Evolutionary conservation across 352 stramenopile species (phyloP).

Genomic region (Thraustotheca clavata): DNA sequence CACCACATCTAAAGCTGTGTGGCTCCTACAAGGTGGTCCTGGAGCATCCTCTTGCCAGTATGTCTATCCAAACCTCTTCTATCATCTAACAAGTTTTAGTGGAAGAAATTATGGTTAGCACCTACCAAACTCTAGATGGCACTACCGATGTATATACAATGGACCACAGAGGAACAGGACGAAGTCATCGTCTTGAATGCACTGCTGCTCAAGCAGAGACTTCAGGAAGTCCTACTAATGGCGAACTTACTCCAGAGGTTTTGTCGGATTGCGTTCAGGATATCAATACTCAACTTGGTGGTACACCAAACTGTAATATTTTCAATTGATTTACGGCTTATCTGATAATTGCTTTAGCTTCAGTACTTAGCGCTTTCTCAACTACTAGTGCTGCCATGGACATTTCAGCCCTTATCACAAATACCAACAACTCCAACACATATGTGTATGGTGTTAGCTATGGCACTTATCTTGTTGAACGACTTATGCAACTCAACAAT

Average conservation of each 20-base stretch:
- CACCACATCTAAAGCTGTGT: slow-evolving; percentile 8
- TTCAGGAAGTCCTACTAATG: background rate
- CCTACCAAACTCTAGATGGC: background rate
- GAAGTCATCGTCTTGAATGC: slow-evolving; percentile 29
- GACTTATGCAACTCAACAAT: slow-evolving; percentile 26
- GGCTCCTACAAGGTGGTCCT: slow-evolving; percentile 22
- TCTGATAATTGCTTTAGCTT: background rate
- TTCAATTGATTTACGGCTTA: slow-evolving; percentile 14
- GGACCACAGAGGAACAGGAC: slow-evolving; percentile 33
- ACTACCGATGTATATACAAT: slow-evolving; percentile 40
- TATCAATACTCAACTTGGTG: slow-evolving; percentile 1
- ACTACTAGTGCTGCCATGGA: slow-evolving; percentile 33
- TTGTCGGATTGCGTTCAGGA: background rate
- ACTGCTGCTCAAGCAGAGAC: slow-evolving; percentile 5
- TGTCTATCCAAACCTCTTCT: background rate
- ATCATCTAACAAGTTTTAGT: background rate
- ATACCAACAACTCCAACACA: background rate
- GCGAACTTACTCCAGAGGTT: background rate
- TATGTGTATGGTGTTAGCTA: slow-evolving; percentile 29
- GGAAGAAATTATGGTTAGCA: background rate
- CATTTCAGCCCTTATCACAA: background rate
- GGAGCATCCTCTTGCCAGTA: slow-evolving; percentile 17
- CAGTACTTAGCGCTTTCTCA: slow-evolving; percentile 25
- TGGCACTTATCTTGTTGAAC: slow-evolving; percentile 23
- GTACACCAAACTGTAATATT: slow-evolving; percentile 18